Evolutionary conservation across 257 asterid species (phyloP), one percentile per base, ranked within the genome.

Genomic region (Penstemon eatonii): DNA sequence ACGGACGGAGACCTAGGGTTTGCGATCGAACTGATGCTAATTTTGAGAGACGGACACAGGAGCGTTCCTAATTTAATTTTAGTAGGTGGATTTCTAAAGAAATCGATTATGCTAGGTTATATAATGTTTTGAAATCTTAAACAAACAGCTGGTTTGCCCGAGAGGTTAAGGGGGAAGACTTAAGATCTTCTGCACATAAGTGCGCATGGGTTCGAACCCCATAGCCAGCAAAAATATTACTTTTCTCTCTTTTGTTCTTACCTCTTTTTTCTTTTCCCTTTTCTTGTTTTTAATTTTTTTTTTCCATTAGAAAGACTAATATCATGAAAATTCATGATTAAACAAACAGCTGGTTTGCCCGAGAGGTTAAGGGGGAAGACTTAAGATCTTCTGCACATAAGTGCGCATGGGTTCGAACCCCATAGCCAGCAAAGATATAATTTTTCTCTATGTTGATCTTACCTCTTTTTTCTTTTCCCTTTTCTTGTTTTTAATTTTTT

Each of bases 201-300:
- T 83, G 90, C 91, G 92, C 95, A 78, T 86, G 96, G 88, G 96
- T 88, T 88, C 92, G 91, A 86, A 85, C 90, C 95, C 96, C 96
- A 90, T 80, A 85, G 90, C 92, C 85, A 90, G 92, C 97, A 25
- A 25, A 25, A 25, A 1, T 25, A 87, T 10, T 4, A 46, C 6
- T 52, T 10, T 8, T 10, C 12, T 33, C 44, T 12, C 7, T 15
- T 15, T 0, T 15, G 18, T 15, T 15, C 18, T 15, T 15, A 15
- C 18, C 18, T 15, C 18, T 13, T 5, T 49, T 50, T 38, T 60
- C 11, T 38, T 9, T 2, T 8, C 33, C 33, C 2, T 25, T 25
- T 25, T 25, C 33, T 25, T 25, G 33, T 25, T 0, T 15, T 15
- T 15, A 15, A 15, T 15, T 15, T 15, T 15, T 25, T 25, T 25